A percentile compares a stretch with the other conserved stretches of the same genome.
Conservation (phyloP, 176 grass and related monocot species). For the Otatea glauca region DNA sequence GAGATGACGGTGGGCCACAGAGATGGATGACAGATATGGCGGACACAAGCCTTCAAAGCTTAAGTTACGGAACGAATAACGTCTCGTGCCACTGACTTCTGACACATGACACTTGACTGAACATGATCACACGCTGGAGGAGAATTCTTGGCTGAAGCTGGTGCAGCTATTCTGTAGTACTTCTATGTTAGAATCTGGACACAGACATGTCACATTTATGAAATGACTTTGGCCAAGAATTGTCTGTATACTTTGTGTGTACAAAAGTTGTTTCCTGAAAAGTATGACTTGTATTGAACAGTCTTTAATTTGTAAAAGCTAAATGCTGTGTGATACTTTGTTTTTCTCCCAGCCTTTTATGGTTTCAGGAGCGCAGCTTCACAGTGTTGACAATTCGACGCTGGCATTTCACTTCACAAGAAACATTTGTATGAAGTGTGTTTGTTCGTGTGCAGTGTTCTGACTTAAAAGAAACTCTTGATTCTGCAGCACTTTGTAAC, state of each 20-base stretch:
- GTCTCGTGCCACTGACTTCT: constrained; percentile 72
- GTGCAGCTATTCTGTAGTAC: constrained; percentile 14
- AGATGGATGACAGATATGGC: constrained; percentile 92
- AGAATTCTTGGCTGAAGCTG: constrained; percentile 1
- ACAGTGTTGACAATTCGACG: constrained; percentile 25
- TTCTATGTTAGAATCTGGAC: constrained; percentile 34
- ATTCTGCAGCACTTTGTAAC: neutral
- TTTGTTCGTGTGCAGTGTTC: constrained; percentile 18
- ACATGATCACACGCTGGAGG: constrained; percentile 7
- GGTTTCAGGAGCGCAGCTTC: constrained; percentile 21
- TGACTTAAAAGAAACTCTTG: neutral
- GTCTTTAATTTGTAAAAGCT: constrained; percentile 48
- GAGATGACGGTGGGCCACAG: constrained; percentile 58
- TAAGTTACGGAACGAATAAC: constrained; percentile 89
- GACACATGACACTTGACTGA: constrained; percentile 39
- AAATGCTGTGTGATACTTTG: constrained; percentile 19
- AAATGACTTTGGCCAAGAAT: constrained; percentile 38
- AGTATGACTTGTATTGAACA: constrained; percentile 34
- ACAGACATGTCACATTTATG: neutral
- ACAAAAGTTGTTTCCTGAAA: constrained; percentile 30
- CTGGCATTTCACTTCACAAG: neutral
- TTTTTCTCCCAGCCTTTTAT: constrained; percentile 14
- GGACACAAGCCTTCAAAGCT: constrained; percentile 65
- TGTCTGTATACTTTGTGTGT: constrained; percentile 16
- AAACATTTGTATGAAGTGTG: constrained; percentile 35